Base-by-base conservation (phyloP, 2,329 filamentous ascomycete species). In the Talaromyces marneffei region DNA sequence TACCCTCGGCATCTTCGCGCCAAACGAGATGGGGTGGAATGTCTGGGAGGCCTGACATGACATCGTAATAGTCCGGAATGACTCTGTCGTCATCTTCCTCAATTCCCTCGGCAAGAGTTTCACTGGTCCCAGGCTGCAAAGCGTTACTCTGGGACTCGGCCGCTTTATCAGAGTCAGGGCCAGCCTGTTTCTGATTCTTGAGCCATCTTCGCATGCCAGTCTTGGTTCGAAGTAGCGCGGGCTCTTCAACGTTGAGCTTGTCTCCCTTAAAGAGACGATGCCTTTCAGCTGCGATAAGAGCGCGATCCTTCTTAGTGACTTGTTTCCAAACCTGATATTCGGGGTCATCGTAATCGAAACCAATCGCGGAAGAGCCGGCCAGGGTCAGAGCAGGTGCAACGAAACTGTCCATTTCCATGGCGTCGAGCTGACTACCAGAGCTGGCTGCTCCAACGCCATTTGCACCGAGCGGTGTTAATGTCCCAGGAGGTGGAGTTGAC, bases 241-340 rank as follows among this genome's bases (percentile, higher is more conserved):
- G 91, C 64, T 95, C 91, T 31, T 99, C 94, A 0, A 84, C 75
- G 70, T 97, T 96, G 55, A 99, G 80, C 69, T 87, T 90, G 68
- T 92, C 88, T 56, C 88, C 89, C 64, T 88, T 89, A 77, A 99
- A 96, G 14, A 99, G 83, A 40, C 89, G 85, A 74, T 92, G 87
- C 33, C 94, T 85, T 72, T 96, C 91, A 65, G 92, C 91, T 62
- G 94, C 89, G 58, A 93, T 86, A 25, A 89, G 79, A 3, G 94
- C 94, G 64, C 94, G 87, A 70, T 96, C 92, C 72, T 94, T 97
- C 77, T 97, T 97, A 1, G 94, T 99, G 42, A 96, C 91, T 75
- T 97, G 93, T 78, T 97, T 99, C 94, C 95, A 99, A 37, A 94
- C 90, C 73, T 95, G 96, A 78, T 94, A 96, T 71, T 97, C 93